Evolutionary conservation across 2,329 filamentous ascomycete species (phyloP), one percentile per base, ranked within the genome.

Genomic region (Amphichorda felina): DNA sequence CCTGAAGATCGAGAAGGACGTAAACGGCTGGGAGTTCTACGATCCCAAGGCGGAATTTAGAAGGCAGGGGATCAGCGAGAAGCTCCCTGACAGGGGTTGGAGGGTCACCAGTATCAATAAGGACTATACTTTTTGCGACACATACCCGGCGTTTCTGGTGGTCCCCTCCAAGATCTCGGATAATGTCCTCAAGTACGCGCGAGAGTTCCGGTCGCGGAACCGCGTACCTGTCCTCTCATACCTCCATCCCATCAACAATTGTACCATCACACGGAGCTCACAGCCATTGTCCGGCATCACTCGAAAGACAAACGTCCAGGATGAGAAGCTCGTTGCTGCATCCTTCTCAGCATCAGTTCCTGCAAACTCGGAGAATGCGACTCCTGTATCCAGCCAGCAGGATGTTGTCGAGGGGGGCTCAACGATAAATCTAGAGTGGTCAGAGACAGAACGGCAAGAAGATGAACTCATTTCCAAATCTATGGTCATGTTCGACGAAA

Each of bases 201-300:
- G 79, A 40, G 75, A 79, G 42, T 96, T 94, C 59, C 82, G 91
- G 35, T 96, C 91, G 1, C 76, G 88, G 40, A 78, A 81, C 43
- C 79, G 91, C 40, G 88, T 98, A 55, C 91, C 91, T 2, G 82
- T 79, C 4, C 64, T 98, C 27, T 87, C 87, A 16, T 98, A 98
- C 56, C 75, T 95, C n/a, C 91, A 98, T 56, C 85, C 86, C 0
- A 70, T 95, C 48, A 98, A 96, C 55, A 94, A 94, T 54, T 96
- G 91, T 57, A 91, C 88, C 17, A 94, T 98, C 43, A 95, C 89
- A 2, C 74, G 91, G 52, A 94, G 87, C 51, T 94, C 89, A 4
- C 91, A 98, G 54, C 91, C 91, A 0, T 67, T 89, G 38, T 82
- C 89, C 2, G 91, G 91, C 11, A 74, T 96, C 17, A 76, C 82